phyloP scores from a whole-genome alignment of 768 basidiomycete genomes.

The Candolleomyces aberdarensis region DNA sequence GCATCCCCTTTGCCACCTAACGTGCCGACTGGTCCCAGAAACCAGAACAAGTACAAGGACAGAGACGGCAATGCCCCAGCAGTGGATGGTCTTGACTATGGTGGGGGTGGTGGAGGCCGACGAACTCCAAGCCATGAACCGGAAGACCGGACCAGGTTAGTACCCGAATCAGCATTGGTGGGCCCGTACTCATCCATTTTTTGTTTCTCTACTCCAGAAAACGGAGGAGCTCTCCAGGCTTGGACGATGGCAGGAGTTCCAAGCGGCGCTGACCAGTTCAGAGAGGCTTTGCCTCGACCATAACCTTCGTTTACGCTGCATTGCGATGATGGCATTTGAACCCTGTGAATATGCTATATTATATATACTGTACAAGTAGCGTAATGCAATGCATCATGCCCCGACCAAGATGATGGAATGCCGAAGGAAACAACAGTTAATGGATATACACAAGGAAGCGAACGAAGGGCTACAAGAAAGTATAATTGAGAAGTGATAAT shows the following conservation, averaged over 20 bases:
- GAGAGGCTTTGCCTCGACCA: no score
- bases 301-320: no score
- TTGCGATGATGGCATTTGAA: no score
- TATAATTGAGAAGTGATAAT: background rate
- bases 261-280: conserved; percentile 56
- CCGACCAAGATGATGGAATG: background rate
- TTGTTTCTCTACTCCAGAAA: conserved; percentile 42
- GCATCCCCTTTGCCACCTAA: conserved; percentile 84
- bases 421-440: background rate
- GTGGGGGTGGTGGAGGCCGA: conserved; percentile 42
- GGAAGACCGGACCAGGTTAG: conserved; percentile 63
- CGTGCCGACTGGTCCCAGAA: conserved; percentile 84
- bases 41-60: conserved; percentile 90
- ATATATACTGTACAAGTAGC: conserved; percentile 7
- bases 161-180: conserved; percentile 5
- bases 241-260: conserved; percentile 65
- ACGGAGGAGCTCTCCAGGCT: conserved; percentile 67
- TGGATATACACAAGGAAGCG: background rate
- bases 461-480: conserved; percentile 1
- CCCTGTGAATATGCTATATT: background rate
- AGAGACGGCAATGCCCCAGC: conserved; percentile 81
- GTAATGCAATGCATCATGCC: background rate
- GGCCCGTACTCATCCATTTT: background rate
- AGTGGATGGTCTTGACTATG: conserved; percentile 87
- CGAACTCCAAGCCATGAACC: conserved; percentile 65